Base-by-base conservation (phyloP, 306 rosid species). In the Dalbergia oliveri region DNA sequence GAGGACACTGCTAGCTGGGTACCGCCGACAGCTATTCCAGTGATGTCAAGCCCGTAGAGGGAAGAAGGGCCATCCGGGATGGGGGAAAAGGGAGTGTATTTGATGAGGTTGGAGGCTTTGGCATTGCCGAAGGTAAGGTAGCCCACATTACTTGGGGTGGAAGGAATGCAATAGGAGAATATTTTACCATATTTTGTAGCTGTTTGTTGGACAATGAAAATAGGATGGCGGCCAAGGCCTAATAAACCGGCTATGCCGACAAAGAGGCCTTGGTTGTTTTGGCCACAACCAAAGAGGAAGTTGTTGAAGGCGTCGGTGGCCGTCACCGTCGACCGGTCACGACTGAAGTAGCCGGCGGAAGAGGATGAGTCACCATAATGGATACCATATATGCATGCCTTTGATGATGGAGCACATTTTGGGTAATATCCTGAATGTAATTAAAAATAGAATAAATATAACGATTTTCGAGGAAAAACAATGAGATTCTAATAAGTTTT, bases 131-230 rank as follows among this genome's bases (percentile, higher is more conserved):
- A 92, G 70, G 72, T 15, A 39, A 92, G 91, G 63, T 80, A 74
- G 11, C 97, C 97, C 8, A 86, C 75, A 19, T 67, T 35, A 78
- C 93, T 88, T 6, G 93, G 3, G n/a, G 86, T 84, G 51, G 90
- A 71, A 0, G 97, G 98, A 1, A 94, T 87, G 54, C 97, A 94
- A 68, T 94, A 94, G 43, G 97, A 88, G 86, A 94, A 92, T 37
- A 67, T 11, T 19, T 82, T 85, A 2, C 69, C 9, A 71, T 89
- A 94, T 31, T 86, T 89, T 5, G 47, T 3, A 11, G 93, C 84
- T 0, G 93, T 91, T 56, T 92, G 98, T 67, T 89, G 83, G 69
- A 94, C 85, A 5, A 94, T 9, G 54, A 97, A 94, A 74, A 89
- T 79, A 0, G 76, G 82, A 80, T 83, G 81, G 18, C 97, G 89